Conservation (phyloP, 139 green algal genomes). For the Microglena sp. region DNA sequence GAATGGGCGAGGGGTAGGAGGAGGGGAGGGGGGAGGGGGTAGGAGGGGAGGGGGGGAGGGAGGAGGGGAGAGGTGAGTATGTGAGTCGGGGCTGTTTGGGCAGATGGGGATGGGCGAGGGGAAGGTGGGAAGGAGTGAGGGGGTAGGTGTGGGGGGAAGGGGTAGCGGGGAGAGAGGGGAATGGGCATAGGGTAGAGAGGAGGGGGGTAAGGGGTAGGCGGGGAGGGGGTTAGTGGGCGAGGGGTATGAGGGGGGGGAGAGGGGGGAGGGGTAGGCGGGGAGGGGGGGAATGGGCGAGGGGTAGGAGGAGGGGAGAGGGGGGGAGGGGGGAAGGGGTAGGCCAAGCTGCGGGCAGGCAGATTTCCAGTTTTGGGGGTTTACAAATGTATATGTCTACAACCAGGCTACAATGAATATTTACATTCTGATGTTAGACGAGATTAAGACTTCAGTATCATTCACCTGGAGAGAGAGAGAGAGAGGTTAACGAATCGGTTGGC, state of each 20-base stretch:
- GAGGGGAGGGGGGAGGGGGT: too few species aligned
- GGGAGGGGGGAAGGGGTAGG: neutral
- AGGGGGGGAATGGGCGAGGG: neutral
- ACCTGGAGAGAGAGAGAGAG: too few species aligned
- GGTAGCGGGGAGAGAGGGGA: too few species aligned
- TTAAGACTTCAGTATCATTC: too few species aligned
- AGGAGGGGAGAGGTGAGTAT: neutral
- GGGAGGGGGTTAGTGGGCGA: neutral
- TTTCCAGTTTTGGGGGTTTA: too few species aligned
- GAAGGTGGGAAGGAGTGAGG: neutral
- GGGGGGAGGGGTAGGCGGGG: neutral
- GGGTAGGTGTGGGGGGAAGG: neutral
- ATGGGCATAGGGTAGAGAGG: neutral
- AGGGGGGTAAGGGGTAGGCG: neutral
- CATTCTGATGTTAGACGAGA: too few species aligned
- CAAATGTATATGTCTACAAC: too few species aligned
- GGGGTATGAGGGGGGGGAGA: neutral
- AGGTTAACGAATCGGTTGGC: conserved; percentile 79
- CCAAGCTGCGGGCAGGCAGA: too few species aligned
- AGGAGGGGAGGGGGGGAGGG: neutral
- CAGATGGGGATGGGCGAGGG: neutral
- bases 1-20: too few species aligned
- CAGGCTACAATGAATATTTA: too few species aligned
- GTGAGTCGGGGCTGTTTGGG: neutral
- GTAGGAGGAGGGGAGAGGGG: neutral